A percentile compares a stretch with the other conserved stretches of the same genome.
phyloP scores from a whole-genome alignment of 2,329 filamentous ascomycete species.

The Chaetomiaceae sp. region DNA sequence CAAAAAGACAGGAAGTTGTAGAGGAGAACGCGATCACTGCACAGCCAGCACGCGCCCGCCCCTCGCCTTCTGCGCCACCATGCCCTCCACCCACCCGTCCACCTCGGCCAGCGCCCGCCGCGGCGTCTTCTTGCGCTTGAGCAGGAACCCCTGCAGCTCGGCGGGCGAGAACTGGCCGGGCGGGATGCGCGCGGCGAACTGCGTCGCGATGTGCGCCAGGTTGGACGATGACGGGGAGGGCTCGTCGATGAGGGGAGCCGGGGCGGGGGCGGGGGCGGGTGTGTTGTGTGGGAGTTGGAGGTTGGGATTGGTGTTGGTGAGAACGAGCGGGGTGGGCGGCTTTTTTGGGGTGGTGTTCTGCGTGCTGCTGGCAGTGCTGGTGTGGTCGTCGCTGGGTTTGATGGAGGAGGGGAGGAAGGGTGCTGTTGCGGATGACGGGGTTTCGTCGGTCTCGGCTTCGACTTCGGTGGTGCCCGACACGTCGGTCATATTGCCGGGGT shows the following conservation, averaged over 20 bases:
- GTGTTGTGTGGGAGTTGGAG: not conserved
- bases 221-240: no score
- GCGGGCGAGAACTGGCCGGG: conserved; percentile 50
- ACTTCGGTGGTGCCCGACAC: conserved; percentile 10
- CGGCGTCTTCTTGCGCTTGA: conserved; percentile 56
- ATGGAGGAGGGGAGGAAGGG: no score
- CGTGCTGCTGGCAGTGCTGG: not conserved
- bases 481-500: conserved; percentile 9
- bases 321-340: not conserved
- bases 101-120: conserved; percentile 48
- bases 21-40: no score
- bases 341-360: not conserved
- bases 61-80: conserved; percentile 44
- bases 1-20: not conserved
- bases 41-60: conserved; percentile 44
- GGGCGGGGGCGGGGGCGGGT: not conserved
- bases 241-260: no score
- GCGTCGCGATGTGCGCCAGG: conserved; percentile 34
- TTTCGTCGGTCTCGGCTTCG: conserved; percentile 4
- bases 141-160: conserved; percentile 58
- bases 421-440: not conserved
- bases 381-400: no score
- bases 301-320: not conserved
- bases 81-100: conserved; percentile 46
- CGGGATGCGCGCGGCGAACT: conserved; percentile 50